Percentiles rank a stretch among this genome's conserved stretches.
phyloP scores from a whole-genome alignment of 2,329 filamentous ascomycete genomes.

The Pseudocercospora musae region DNA sequence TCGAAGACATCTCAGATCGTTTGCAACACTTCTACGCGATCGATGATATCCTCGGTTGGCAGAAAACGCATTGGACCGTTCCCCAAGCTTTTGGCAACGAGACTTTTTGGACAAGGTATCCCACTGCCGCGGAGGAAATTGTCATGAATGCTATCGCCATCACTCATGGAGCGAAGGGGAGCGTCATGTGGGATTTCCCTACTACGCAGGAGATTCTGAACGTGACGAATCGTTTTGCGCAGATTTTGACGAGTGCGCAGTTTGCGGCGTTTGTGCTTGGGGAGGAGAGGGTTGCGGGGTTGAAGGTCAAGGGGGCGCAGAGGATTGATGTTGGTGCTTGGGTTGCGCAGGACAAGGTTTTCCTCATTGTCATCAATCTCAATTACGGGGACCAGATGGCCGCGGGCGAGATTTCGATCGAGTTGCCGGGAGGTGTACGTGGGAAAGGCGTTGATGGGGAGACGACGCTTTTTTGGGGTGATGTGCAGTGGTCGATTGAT shows the following conservation, averaged over 20 bases:
- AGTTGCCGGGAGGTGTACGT: conserved; percentile 14
- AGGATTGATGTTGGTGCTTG: conserved; percentile 44
- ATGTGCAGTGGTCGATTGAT: conserved; percentile 12
- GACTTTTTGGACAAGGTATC: conserved; percentile 42
- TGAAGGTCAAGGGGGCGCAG: conserved; percentile 27
- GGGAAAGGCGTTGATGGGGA: background rate
- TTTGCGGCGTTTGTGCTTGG: conserved; percentile 39
- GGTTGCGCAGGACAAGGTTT: conserved; percentile 36
- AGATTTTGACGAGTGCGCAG: conserved; percentile 36
- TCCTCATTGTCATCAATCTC: conserved; percentile 42
- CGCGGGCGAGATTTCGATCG: conserved; percentile 14
- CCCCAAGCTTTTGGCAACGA: conserved; percentile 50
- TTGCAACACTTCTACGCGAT: conserved; percentile 43
- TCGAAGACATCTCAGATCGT: conserved; percentile 52
- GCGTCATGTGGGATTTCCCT: conserved; percentile 50
- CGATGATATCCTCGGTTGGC: conserved; percentile 39
- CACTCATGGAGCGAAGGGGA: conserved; percentile 50
- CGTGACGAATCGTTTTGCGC: conserved; percentile 39
- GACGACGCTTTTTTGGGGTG: conserved; percentile 23
- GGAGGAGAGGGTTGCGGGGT: conserved; percentile 17
- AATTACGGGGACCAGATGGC: conserved; percentile 27
- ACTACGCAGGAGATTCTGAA: conserved; percentile 38
- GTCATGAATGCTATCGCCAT: conserved; percentile 48
- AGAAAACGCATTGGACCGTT: conserved; percentile 49
- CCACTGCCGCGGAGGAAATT: conserved; percentile 44